Evolutionary conservation across 768 basidiomycete species (phyloP).

Genomic region (Lanmaoa rubissima): DNA sequence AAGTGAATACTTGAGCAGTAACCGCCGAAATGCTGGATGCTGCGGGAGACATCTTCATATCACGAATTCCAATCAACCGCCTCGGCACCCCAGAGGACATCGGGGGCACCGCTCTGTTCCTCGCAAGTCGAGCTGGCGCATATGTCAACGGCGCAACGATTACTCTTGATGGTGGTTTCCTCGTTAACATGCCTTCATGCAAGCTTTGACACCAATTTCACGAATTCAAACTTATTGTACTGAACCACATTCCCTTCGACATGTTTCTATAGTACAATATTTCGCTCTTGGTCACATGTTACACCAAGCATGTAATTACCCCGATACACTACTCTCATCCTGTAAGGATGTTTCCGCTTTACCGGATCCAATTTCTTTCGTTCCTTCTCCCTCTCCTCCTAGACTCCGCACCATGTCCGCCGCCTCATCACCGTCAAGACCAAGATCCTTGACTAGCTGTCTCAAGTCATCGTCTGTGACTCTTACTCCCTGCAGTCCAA

Average conservation of each 20-base stretch:
- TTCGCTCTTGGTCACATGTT: conserved; percentile 3
- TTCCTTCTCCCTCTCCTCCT: conserved; percentile 27
- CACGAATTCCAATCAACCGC: conserved; percentile 46
- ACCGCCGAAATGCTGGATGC: conserved; percentile 51
- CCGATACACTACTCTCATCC: not conserved
- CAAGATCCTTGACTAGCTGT: conserved; percentile 70
- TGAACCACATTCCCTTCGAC: not conserved
- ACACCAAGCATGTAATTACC: conserved; percentile 1
- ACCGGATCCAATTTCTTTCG: not conserved
- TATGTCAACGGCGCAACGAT: conserved; percentile 67
- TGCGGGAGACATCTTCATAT: conserved; percentile 42
- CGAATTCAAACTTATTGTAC: not conserved
- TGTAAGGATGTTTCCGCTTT: conserved; percentile 1
- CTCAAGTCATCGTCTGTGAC: conserved; percentile 74
- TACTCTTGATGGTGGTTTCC: conserved; percentile 56
- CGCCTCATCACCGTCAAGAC: conserved; percentile 75
- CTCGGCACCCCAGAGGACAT: conserved; percentile 67
- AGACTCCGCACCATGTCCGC: conserved; percentile 70
- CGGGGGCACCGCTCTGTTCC: conserved; percentile 59
- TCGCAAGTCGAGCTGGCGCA: conserved; percentile 57
- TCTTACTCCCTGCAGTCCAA: conserved; percentile 72
- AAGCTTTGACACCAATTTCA: conserved; percentile 27
- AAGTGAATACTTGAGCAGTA: conserved; percentile 36
- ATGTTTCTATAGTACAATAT: not conserved
- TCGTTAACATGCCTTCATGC: conserved; percentile 40